phyloP scores from a whole-genome alignment of 2,329 filamentous ascomycete genomes.

The Oidium heveae region DNA sequence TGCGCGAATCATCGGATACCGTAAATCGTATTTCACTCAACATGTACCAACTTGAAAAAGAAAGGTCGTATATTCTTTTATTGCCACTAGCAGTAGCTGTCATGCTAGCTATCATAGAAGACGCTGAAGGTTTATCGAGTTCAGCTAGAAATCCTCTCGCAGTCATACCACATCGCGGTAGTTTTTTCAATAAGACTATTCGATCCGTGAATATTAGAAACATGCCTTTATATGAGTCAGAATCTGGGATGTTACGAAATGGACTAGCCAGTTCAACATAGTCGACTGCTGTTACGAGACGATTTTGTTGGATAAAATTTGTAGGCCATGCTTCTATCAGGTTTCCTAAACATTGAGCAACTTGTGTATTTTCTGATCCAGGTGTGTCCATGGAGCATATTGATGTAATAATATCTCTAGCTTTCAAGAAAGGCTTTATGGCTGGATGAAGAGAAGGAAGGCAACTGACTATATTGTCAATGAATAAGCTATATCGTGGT shows the following conservation, averaged over 20 bases:
- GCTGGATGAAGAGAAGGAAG: constrained; percentile 71
- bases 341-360: constrained; percentile 47
- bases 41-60: constrained; percentile 47
- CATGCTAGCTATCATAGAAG: constrained; percentile 35
- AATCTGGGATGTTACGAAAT: constrained; percentile 20
- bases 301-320: constrained; percentile 45
- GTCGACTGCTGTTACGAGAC: constrained; percentile 60
- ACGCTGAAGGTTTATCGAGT: constrained; percentile 53
- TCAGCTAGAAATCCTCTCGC: constrained; percentile 63
- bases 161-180: constrained; percentile 32
- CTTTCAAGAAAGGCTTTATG: constrained; percentile 58
- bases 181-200: constrained; percentile 51
- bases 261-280: constrained; percentile 53
- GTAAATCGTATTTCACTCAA: constrained; percentile 49
- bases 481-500: constrained; percentile 83
- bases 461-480: constrained; percentile 78
- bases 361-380: constrained; percentile 42
- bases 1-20: constrained; percentile 36
- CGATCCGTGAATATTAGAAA: constrained; percentile 69
- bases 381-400: constrained; percentile 82
- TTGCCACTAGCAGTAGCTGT: constrained; percentile 35
- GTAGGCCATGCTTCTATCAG: constrained; percentile 56
- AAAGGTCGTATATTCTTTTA: constrained; percentile 38
- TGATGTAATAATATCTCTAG: constrained; percentile 79
- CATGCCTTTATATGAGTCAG: constrained; percentile 30